Conservation (phyloP, 345 rosid species). For the Cardamine resedifolia region DNA sequence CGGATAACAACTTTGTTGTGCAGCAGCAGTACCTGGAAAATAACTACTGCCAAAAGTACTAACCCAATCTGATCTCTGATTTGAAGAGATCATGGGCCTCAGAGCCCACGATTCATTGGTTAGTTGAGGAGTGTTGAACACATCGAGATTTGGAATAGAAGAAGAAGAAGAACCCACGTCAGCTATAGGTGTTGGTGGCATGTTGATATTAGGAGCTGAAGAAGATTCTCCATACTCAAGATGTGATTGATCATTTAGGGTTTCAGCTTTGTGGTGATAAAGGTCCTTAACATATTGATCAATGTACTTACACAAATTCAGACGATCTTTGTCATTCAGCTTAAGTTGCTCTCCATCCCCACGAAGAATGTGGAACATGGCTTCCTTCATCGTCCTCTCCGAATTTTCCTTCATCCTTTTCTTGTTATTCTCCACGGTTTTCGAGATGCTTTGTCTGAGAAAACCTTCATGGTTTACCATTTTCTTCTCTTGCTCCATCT, state of each 20-base stretch:
- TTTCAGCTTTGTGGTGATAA: not conserved
- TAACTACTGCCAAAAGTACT: not conserved
- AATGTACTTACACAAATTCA: conserved; percentile 8
- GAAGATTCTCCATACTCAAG: conserved; percentile 24
- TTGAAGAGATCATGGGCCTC: not conserved
- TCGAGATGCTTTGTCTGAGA: conserved; percentile 33
- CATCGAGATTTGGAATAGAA: not conserved
- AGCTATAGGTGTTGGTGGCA: not conserved
- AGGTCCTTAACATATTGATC: conserved; percentile 13
- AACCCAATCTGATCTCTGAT: not conserved
- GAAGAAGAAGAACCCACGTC: conserved; percentile 17
- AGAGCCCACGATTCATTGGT: not conserved
- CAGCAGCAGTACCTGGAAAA: not conserved
- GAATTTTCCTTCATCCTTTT: conserved; percentile 23
- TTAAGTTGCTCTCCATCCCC: not conserved
- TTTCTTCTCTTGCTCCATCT: conserved; percentile 33
- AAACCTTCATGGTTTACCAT: conserved; percentile 41
- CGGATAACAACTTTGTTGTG: conserved; percentile 11
- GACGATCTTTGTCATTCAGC: not conserved
- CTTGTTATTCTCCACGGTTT: not conserved
- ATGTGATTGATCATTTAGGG: not conserved
- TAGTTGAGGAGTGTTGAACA: not conserved
- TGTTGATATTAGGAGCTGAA: not conserved
- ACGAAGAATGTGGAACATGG: conserved; percentile 14
- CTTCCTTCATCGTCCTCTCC: conserved; percentile 21